Evolutionary conservation across 345 rosid genomes (phyloP).

Genomic region (Noccaea caerulescens): DNA sequence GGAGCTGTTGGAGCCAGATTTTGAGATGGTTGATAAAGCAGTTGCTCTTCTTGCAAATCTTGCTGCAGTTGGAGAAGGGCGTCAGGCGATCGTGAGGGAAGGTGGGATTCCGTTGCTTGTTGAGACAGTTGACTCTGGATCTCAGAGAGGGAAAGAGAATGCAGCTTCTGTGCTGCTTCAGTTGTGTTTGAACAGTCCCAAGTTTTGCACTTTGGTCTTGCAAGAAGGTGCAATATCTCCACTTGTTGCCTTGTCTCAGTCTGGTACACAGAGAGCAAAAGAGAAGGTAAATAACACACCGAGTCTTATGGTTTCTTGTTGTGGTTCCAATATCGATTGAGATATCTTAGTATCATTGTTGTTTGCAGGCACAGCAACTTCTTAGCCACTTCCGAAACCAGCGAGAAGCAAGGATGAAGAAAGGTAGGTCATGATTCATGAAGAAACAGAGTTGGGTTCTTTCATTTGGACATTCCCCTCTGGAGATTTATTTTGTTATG

Average conservation of each 20-base stretch:
- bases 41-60: constrained; percentile 90
- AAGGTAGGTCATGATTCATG: constrained; percentile 56
- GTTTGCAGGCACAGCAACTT: constrained; percentile 88
- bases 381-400: constrained; percentile 92
- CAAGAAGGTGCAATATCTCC: constrained; percentile 99
- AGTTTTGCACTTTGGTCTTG: constrained; percentile 83
- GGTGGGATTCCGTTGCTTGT: constrained; percentile 82
- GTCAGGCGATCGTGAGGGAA: constrained; percentile 65
- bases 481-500: constrained; percentile 29
- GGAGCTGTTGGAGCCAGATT: constrained; percentile 65
- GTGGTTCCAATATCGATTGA: background rate
- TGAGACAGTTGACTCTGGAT: constrained; percentile 81
- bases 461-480: constrained; percentile 24
- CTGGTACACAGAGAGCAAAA: constrained; percentile 93
- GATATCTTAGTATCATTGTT: constrained; percentile 36
- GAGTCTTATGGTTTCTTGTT: background rate
- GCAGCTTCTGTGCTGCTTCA: constrained; percentile 84
- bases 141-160: constrained; percentile 91
- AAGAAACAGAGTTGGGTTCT: constrained; percentile 27
- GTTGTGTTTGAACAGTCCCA: constrained; percentile 75
- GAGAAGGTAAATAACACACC: constrained; percentile 66
- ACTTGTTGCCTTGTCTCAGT: constrained; percentile 87
- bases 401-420: constrained; percentile 67
- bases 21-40: constrained; percentile 91
- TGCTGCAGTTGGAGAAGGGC: constrained; percentile 80